phyloP scores from a whole-genome alignment of 1,284 basidiomycete species.

The Abortiporus biennis region DNA sequence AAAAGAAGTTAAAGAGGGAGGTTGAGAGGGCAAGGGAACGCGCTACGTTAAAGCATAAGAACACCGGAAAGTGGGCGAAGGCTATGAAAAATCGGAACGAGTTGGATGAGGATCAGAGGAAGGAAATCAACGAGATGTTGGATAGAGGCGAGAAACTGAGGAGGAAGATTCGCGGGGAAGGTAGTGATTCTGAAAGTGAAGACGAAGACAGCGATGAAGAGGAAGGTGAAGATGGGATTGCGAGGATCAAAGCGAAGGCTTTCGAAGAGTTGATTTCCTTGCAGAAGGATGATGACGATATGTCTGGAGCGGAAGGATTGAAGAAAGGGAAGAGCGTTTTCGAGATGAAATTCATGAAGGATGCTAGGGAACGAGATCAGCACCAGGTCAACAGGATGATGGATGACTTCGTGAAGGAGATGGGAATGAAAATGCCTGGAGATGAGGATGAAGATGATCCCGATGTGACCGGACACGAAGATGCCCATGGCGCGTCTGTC shows the following conservation, averaged over 20 bases:
- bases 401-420: constrained; percentile 67
- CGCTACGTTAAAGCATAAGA: constrained; percentile 81
- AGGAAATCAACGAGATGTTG: constrained; percentile 77
- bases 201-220: constrained; percentile 43
- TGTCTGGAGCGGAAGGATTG: constrained; percentile 20
- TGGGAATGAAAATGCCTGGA: constrained; percentile 34
- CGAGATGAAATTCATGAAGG: constrained; percentile 95
- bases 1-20: constrained; percentile 65
- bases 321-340: constrained; percentile 65
- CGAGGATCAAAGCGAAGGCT: constrained; percentile 53
- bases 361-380: constrained; percentile 70
- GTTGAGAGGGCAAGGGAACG: constrained; percentile 77
- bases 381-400: constrained; percentile 52
- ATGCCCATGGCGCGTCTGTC: constrained; percentile 29
- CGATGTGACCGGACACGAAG: constrained; percentile 26
- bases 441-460: constrained; percentile 30
- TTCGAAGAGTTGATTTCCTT: constrained; percentile 69
- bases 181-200: constrained; percentile 38
- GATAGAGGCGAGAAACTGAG: constrained; percentile 67
- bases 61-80: constrained; percentile 78
- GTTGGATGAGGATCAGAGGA: constrained; percentile 58
- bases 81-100: constrained; percentile 61
- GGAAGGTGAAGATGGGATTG: constrained; percentile 38
- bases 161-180: constrained; percentile 63
- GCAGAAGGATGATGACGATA: constrained; percentile 29